Base-by-base conservation (phyloP, 139 green algal genomes). In the Raphidocelis subcapitata region DNA sequence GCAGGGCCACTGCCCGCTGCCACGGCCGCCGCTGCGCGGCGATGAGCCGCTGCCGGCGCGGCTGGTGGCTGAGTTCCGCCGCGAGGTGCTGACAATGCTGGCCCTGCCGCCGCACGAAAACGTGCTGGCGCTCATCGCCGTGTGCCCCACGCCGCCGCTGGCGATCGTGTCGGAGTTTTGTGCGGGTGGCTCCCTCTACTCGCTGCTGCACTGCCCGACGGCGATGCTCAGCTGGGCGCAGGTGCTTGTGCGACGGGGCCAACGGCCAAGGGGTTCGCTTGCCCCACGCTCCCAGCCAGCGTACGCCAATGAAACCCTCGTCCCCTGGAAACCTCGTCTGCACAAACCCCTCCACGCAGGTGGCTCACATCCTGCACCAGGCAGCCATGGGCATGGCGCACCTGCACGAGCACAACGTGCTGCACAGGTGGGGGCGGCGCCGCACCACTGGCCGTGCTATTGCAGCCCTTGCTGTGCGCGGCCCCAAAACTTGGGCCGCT, bases 321-420 rank as follows among this genome's bases (percentile, higher is more conserved):
- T n/a, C n/a, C n/a, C n/a, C n/a, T n/a, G n/a, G n/a, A n/a, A n/a
- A n/a, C n/a, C n/a, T n/a, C n/a, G n/a, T n/a, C n/a, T n/a, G n/a
- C n/a, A n/a, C n/a, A n/a, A n/a, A n/a, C n/a, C n/a, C n/a, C n/a
- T n/a, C n/a, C n/a, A n/a, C n/a, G 8, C 41, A 49, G 41, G 41
- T 49, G 41, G 41, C 12, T 8, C 28, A 35, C 55, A 72, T 91
- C 26, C 82, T 80, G 71, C 79, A 87, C 47, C 84, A 77, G 21
- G 86, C 85, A 24, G 88, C 85, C 14, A 56, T 69, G 2, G 88
- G 85, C 69, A 87, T 93, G 85, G 69, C 63, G 21, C 84, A 89
- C 76, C 77, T 93, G 66, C 87, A 93, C 65, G 60, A 62, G 16
- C 74, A 81, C 67, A 28, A 41, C 18, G 67, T 88, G 20, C 76